Evolutionary conservation across 106 monocot species (phyloP).

Genomic region (Narthecium ossifragum): DNA sequence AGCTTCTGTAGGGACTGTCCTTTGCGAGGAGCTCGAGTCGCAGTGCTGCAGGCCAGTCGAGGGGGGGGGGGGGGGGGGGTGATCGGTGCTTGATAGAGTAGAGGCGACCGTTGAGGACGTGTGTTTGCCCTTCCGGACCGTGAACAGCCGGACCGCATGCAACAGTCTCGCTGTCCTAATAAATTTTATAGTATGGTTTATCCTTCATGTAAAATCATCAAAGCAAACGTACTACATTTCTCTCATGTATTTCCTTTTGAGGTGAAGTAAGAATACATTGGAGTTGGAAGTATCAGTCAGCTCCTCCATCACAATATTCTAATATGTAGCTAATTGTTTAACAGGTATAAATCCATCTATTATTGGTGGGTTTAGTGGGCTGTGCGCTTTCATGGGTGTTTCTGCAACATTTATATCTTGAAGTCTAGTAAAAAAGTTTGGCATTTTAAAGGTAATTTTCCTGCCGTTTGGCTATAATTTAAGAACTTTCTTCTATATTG

Average conservation of each 20-base stretch:
- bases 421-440: conserved; percentile 62
- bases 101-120: too few relatives aligned
- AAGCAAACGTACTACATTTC: neutral
- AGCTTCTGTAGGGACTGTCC: too few relatives aligned
- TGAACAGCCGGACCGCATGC: too few relatives aligned
- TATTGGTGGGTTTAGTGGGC: conserved; percentile 85
- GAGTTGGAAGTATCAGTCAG: neutral
- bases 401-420: conserved; percentile 88
- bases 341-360: conserved; percentile 75
- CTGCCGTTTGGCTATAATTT: too few relatives aligned
- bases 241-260: neutral
- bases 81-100: too few relatives aligned
- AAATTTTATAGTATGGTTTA: too few relatives aligned
- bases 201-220: too few relatives aligned
- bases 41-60: too few relatives aligned
- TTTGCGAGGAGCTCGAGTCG: too few relatives aligned
- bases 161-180: too few relatives aligned
- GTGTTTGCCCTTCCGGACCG: too few relatives aligned
- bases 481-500: neutral
- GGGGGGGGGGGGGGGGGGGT: too few relatives aligned
- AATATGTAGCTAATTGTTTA: neutral
- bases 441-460: conserved; percentile 70
- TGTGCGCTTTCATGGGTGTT: conserved; percentile 93
- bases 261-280: neutral
- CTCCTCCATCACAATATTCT: neutral